A percentile compares a stretch with the other conserved stretches of the same genome.
These are phyloP conservation scores for Fusarium nodosum DNA, from an alignment of 2,329 filamentous ascomycete genomes.

Conservation along the genomic window DNA sequence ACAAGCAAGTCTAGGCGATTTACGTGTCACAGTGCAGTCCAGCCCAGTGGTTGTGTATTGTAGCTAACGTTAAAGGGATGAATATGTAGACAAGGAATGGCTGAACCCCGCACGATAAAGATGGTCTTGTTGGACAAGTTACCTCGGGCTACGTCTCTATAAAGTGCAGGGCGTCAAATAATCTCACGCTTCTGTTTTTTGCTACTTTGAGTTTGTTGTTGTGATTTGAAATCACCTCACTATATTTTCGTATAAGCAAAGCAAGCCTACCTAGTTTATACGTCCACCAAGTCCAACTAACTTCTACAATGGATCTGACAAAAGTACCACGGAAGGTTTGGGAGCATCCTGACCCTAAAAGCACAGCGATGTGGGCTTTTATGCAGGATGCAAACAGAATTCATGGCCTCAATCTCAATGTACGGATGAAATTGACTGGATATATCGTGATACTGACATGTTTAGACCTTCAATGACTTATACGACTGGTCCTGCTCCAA, in stretches of 20 bases:
- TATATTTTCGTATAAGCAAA: conserved; percentile 2
- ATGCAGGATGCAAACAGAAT: conserved; percentile 74
- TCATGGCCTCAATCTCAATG: conserved; percentile 69
- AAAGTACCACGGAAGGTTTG: conserved; percentile 72
- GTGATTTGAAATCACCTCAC: not conserved
- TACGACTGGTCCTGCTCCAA: conserved; percentile 76
- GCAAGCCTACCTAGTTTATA: not conserved
- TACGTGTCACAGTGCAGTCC: conserved; percentile 13
- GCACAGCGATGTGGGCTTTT: conserved; percentile 75
- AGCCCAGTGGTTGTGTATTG: not conserved
- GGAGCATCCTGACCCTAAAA: conserved; percentile 73
- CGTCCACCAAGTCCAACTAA: not conserved
- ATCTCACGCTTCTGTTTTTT: not conserved
- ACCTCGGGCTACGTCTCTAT: conserved; percentile 29
- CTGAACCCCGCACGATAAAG: conserved; percentile 44
- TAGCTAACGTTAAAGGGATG: conserved; percentile 9
- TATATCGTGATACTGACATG: not conserved
- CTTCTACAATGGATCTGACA: conserved; percentile 50
- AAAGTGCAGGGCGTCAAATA: conserved; percentile 15
- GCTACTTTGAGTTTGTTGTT: not conserved
- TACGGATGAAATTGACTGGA: conserved; percentile 49
- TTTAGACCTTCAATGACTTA: conserved; percentile 75
- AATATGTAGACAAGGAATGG: conserved; percentile 7
- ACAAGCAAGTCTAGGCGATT: conserved; percentile 13
- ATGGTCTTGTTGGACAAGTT: conserved; percentile 23